A percentile compares a stretch with the other conserved stretches of the same genome.
These are phyloP conservation scores for Thielaviopsis euricoi DNA, from an alignment of 2,329 filamentous ascomycete genomes.

Conservation along the genomic window DNA sequence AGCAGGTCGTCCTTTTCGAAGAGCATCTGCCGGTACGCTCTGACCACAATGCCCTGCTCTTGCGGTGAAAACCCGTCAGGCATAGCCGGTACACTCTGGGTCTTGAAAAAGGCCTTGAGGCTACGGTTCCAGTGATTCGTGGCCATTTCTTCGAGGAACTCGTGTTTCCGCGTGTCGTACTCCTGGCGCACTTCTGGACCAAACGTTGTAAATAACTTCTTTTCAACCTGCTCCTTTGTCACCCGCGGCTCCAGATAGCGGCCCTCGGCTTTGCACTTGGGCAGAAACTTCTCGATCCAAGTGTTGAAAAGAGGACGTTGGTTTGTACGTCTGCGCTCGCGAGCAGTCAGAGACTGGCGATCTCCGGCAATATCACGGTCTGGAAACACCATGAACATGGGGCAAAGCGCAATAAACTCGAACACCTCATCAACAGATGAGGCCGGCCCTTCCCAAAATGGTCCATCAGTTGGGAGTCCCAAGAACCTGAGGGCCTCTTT, in stretches of 20 bases:
- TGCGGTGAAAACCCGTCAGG: conserved; percentile 12
- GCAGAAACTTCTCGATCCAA: conserved; percentile 50
- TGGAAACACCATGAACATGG: conserved; percentile 13
- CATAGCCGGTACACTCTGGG: conserved; percentile 15
- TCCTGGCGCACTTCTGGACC: conserved; percentile 15
- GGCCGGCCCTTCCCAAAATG: conserved; percentile 40
- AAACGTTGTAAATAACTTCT: not conserved
- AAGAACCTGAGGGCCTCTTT: conserved; percentile 42
- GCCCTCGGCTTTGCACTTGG: conserved; percentile 27
- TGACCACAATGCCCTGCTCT: conserved; percentile 21
- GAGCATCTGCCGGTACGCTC: conserved; percentile 33
- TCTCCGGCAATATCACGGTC: conserved; percentile 15
- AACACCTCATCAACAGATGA: conserved; percentile 17
- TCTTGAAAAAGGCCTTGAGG: conserved; percentile 24
- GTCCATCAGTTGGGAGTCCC: conserved; percentile 31
- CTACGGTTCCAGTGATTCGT: conserved; percentile 25
- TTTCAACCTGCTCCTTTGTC: conserved; percentile 10
- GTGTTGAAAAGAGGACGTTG: conserved; percentile 38
- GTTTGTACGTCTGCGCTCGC: conserved; percentile 39
- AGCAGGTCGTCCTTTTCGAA: conserved; percentile 26
- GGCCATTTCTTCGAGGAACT: conserved; percentile 26
- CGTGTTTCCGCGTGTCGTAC: conserved; percentile 26
- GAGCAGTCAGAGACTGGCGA: conserved; percentile 27
- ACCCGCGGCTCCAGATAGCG: conserved; percentile 18
- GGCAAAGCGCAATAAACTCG: conserved; percentile 12